These are phyloP conservation scores for Purpureocillium lavendulum DNA, from an alignment of 2,329 filamentous ascomycete species.

Conservation along the genomic window DNA sequence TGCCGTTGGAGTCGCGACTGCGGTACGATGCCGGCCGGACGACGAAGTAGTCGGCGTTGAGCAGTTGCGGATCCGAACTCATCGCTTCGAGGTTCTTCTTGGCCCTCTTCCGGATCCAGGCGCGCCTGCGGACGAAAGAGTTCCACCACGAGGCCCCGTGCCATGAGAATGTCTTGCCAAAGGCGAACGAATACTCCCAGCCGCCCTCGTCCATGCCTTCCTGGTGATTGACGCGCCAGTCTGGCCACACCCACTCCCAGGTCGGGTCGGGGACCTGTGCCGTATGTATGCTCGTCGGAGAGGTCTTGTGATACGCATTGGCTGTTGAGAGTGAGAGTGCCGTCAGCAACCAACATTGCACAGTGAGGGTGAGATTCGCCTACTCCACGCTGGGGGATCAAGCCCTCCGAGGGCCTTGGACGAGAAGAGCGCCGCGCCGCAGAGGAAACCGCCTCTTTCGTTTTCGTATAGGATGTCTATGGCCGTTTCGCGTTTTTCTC, in stretches of 20 bases:
- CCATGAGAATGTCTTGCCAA: slow-evolving; percentile 68
- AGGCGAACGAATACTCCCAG: slow-evolving; percentile 94
- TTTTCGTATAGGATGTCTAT: slow-evolving; percentile 95
- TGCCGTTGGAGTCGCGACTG: slow-evolving; percentile 20
- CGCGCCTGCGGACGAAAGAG: slow-evolving; percentile 82
- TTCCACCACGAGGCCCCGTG: slow-evolving; percentile 89
- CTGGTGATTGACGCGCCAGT: slow-evolving; percentile 62
- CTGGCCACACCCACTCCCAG: slow-evolving; percentile 80
- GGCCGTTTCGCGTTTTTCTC: slow-evolving; percentile 40
- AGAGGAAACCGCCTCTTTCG: slow-evolving; percentile 82
- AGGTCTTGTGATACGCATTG: slow-evolving; percentile 54
- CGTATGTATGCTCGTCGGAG: slow-evolving; percentile 64
- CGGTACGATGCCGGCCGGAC: slow-evolving; percentile 49
- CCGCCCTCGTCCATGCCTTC: slow-evolving; percentile 74
- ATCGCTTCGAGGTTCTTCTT: slow-evolving; percentile 44
- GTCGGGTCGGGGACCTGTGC: slow-evolving; percentile 90
- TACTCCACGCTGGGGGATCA: slow-evolving; percentile 76
- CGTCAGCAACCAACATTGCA: slow-evolving; percentile 2
- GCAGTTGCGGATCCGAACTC: slow-evolving; percentile 50
- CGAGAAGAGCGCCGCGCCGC: slow-evolving; percentile 85
- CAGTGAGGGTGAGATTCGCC: slow-evolving; percentile 8
- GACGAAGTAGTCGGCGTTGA: slow-evolving; percentile 73
- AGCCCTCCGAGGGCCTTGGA: slow-evolving; percentile 74
- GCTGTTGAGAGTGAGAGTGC: slow-evolving; percentile 28
- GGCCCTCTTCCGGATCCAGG: slow-evolving; percentile 77